Conservation (phyloP, 345 rosid species). For the Eucalyptus caleyi region DNA sequence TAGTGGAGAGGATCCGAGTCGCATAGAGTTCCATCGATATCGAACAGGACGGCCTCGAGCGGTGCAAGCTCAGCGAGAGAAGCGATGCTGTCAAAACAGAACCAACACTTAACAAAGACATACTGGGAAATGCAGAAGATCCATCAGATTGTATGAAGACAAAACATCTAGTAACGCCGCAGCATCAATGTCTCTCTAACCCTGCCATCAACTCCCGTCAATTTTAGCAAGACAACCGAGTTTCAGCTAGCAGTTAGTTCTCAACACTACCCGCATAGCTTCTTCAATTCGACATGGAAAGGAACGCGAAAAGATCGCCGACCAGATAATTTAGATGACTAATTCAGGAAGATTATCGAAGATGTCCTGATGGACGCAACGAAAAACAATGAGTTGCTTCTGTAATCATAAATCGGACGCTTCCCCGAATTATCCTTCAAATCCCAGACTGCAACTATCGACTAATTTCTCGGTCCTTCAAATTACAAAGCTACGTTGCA, state of each 20-base stretch:
- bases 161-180: not conserved
- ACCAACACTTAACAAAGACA: not conserved
- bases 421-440: not conserved
- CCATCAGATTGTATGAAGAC: not conserved
- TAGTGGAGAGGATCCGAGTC: constrained; percentile 93
- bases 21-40: constrained; percentile 93
- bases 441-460: not conserved
- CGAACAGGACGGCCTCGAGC: constrained; percentile 69
- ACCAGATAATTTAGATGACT: not conserved
- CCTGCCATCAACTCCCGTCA: not conserved
- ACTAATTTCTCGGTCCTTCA: not conserved
- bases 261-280: not conserved
- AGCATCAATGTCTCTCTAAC: not conserved
- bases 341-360: not conserved
- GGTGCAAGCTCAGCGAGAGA: constrained; percentile 57
- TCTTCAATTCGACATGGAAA: not conserved
- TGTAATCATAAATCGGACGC: not conserved
- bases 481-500: not conserved
- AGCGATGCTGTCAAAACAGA: constrained; percentile 21
- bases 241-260: not conserved
- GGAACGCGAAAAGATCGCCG: not conserved
- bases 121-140: not conserved
- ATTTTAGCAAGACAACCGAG: not conserved
- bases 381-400: not conserved
- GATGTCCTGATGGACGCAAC: not conserved